Percentiles rank a stretch among this genome's conserved stretches.
Conservation (phyloP, 2,329 filamentous ascomycete species). For the Aspergillus tanneri region DNA sequence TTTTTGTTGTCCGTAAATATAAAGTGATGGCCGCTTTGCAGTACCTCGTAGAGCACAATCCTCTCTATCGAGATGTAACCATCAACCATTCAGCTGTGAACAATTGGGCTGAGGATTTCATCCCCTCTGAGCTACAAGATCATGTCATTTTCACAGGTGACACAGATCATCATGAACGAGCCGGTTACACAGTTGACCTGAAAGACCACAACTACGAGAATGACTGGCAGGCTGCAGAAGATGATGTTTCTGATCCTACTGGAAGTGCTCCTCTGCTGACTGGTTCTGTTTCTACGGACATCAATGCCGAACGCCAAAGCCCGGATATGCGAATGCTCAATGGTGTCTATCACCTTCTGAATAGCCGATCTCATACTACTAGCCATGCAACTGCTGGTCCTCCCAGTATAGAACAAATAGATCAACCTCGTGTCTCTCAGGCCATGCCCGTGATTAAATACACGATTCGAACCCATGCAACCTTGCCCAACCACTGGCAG, state of each 20-base stretch:
- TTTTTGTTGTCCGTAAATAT: not conserved
- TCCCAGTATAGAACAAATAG: not conserved
- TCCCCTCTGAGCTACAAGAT: not conserved
- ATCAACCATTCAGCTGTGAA: not conserved
- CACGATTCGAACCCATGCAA: not conserved
- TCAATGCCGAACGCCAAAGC: not conserved
- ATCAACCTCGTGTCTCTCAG: too few species aligned
- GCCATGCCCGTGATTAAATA: not conserved
- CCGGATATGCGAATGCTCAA: not conserved
- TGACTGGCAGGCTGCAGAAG: not conserved
- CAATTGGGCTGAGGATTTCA: not conserved
- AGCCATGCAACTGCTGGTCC: not conserved
- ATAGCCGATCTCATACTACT: not conserved
- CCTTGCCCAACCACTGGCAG: not conserved
- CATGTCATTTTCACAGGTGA: not conserved
- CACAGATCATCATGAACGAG: not conserved
- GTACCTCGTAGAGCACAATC: not conserved
- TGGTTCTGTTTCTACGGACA: not conserved
- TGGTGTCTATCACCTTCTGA: not conserved
- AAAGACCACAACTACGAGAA: not conserved
- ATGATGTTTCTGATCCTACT: not conserved
- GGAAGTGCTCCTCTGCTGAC: not conserved
- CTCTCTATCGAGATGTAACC: not conserved
- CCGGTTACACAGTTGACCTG: not conserved
- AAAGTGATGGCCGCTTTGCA: not conserved